A percentile compares a stretch with the other conserved stretches of the same genome.
These are phyloP conservation scores for Raddia guianensis DNA, from an alignment of 176 grass and related monocot genomes.

Conservation along the genomic window DNA sequence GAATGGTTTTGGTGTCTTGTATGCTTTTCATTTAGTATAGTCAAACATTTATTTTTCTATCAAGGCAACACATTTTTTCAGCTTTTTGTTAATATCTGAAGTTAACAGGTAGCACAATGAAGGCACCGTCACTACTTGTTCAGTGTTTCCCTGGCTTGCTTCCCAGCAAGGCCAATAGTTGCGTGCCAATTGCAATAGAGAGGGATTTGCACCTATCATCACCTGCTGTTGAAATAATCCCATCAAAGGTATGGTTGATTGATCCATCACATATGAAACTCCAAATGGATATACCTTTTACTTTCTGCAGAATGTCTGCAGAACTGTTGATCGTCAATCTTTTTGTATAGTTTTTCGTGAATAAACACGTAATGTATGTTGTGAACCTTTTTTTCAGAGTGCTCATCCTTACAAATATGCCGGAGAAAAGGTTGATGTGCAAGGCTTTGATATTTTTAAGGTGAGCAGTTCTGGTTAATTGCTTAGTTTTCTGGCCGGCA, in stretches of 20 bases:
- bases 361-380: not conserved
- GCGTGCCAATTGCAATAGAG: conserved; percentile 76
- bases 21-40: not conserved
- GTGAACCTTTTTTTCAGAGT: conserved; percentile 63
- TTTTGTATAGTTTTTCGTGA: not conserved
- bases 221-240: conserved; percentile 91
- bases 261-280: conserved; percentile 16
- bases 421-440: conserved; percentile 92
- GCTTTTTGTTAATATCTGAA: conserved; percentile 28
- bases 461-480: conserved; percentile 38
- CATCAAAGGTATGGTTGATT: conserved; percentile 63
- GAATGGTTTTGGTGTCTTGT: not conserved
- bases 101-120: conserved; percentile 50
- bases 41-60: not conserved
- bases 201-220: conserved; percentile 81
- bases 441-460: conserved; percentile 90
- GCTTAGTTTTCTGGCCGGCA: not conserved
- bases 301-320: not conserved
- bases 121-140: conserved; percentile 68
- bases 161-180: conserved; percentile 57
- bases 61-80: conserved; percentile 13
- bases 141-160: conserved; percentile 82
- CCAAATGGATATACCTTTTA: not conserved
- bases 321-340: not conserved
- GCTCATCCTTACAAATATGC: conserved; percentile 91